Conservation (phyloP, 225 moss, liverwort and hornwort species). For the Takakia lepidozioides region DNA sequence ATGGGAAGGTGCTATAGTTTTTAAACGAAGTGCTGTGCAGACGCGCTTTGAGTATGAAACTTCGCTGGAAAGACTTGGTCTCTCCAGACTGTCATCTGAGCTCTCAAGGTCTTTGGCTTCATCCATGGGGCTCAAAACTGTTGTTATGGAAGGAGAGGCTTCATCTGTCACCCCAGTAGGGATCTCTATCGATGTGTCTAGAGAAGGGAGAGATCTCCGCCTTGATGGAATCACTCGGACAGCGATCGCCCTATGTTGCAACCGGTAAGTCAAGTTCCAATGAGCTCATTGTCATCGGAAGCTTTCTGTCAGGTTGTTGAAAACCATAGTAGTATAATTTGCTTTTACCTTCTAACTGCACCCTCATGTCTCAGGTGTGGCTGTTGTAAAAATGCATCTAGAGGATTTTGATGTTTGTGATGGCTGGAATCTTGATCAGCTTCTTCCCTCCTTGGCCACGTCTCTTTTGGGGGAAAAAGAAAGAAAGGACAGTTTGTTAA, state of each 20-base stretch:
- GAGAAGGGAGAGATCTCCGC: slow-evolving; percentile 55
- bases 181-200: slow-evolving; percentile 50
- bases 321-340: no score
- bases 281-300: no score
- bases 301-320: no score
- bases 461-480: no score
- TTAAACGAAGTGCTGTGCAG: slow-evolving; percentile 56
- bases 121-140: slow-evolving; percentile 44
- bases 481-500: no score
- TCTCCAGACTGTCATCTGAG: slow-evolving; percentile 63
- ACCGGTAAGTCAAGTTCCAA: slow-evolving; percentile 81
- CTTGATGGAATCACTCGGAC: slow-evolving; percentile 71
- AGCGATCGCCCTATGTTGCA: slow-evolving; percentile 63
- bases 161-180: slow-evolving; percentile 53
- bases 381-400: no score
- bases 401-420: no score
- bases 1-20: slow-evolving; percentile 75
- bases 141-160: slow-evolving; percentile 12
- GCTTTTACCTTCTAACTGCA: no score
- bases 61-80: slow-evolving; percentile 76
- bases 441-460: no score
- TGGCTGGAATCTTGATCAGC: no score
- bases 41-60: slow-evolving; percentile 58
- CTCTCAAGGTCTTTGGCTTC: slow-evolving; percentile 39
- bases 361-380: no score